phyloP scores from a whole-genome alignment of 495 filamentous ascomycete species.

The Patellaria atrata region DNA sequence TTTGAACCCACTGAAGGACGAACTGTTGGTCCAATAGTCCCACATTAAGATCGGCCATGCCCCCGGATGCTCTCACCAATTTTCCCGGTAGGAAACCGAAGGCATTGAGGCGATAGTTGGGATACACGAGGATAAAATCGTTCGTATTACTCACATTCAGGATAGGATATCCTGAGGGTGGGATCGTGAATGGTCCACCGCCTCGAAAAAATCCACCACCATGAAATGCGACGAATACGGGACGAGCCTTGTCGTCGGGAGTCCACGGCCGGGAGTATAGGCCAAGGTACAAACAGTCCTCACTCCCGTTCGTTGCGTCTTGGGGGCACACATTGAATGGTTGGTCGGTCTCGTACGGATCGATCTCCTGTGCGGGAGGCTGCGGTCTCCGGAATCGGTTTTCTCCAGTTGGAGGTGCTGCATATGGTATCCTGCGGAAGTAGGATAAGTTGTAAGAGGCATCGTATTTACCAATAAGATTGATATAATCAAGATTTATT shows the following conservation, averaged over 20 bases:
- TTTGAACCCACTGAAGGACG: constrained; percentile 21
- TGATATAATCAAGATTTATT: constrained; percentile 36
- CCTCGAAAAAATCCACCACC: constrained; percentile 50
- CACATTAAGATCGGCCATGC: constrained; percentile 29
- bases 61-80: constrained; percentile 32
- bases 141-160: constrained; percentile 34
- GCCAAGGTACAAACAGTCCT: constrained; percentile 48
- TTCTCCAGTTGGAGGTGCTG: constrained; percentile 38
- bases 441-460: constrained; percentile 36
- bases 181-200: constrained; percentile 36
- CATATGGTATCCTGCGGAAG: constrained; percentile 45
- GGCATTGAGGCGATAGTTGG: constrained; percentile 42
- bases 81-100: constrained; percentile 44
- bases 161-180: constrained; percentile 42
- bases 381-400: constrained; percentile 44
- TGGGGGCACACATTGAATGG: constrained; percentile 45
- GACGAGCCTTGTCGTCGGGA: constrained; percentile 29
- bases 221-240: constrained; percentile 46
- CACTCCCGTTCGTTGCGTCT: constrained; percentile 41
- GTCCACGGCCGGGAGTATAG: constrained; percentile 45
- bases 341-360: constrained; percentile 42
- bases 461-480: constrained; percentile 43
- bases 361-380: constrained; percentile 32
- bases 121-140: constrained; percentile 39
- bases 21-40: constrained; percentile 24